Base-by-base conservation (phyloP, 202 grass and related monocot species). In the Zoysia matrella region DNA sequence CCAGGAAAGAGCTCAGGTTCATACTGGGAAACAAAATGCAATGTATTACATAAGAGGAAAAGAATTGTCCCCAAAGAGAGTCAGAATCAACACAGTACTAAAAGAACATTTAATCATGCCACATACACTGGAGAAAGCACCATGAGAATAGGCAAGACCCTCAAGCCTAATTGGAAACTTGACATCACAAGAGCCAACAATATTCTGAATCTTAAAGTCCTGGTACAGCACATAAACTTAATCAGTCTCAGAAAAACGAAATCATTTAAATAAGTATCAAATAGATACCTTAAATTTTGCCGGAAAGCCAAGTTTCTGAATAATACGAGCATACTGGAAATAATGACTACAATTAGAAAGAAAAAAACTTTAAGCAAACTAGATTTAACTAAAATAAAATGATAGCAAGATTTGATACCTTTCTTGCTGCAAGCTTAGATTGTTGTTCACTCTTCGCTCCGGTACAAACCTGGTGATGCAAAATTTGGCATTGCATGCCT, bases 171-270 rank as follows among this genome's bases (percentile, higher is more conserved):
- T 36, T 36, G 30, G 30, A 36, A 36, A 36, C 30, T 36, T 36
- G 30, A 36, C 30, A 36, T 36, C 30, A 36, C 30, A 36, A 36
- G 30, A 36, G 30, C 30, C 30, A 36, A 36, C 30, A 36, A 36
- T 36, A 75, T 97, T 97, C 78, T 97, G 94, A 53, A 97, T 92
- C 83, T 97, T 97, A n/a, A 97, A 97, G 72, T 97, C 92, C 92
- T 97, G 82, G 45, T 15, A 73, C 67, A 77, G 68, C 39, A 66
- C 46, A 76, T 4, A 2, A 18, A 68, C 43, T 79, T 7, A 77
- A 40, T 45, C 50, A 4, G 10, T 60, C 46, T 43, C 42, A 56
- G 30, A 16, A 12, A 65, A 44, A 54, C 30, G 13, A 49, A 84
- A 80, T 3, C 55, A 11, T 9, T 80, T 12, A 54, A 6, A 82